Conservation (phyloP, 495 filamentous ascomycete species). For the Aspergillus ellipticus region DNA sequence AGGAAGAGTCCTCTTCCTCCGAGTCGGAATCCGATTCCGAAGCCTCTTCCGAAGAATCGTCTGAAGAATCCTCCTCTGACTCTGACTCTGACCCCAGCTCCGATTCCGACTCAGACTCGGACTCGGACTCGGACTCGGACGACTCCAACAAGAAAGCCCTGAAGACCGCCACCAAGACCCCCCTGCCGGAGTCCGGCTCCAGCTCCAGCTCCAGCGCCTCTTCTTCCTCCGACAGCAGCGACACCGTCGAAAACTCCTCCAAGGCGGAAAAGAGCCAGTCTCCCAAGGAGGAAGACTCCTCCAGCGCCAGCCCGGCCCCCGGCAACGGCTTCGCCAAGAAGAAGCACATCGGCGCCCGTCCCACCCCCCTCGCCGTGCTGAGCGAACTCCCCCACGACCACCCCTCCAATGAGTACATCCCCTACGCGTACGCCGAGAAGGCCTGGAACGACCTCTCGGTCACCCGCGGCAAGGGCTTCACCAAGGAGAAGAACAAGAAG, state of each 20-base stretch:
- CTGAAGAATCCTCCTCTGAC: slow-evolving; percentile 22
- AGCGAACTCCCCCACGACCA: slow-evolving; percentile 46
- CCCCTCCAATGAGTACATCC: slow-evolving; percentile 66
- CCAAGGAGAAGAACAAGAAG: slow-evolving; percentile 99
- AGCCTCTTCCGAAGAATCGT: slow-evolving; percentile 35
- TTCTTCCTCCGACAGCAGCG: slow-evolving; percentile 26
- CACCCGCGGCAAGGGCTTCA: slow-evolving; percentile 95
- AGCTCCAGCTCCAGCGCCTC: slow-evolving; percentile 26
- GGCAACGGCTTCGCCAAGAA: slow-evolving; percentile 45
- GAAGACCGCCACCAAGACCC: slow-evolving; percentile 51
- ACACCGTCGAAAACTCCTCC: slow-evolving; percentile 32
- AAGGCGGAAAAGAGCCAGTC: too few species aligned
- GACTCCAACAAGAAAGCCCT: slow-evolving; percentile 34
- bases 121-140: slow-evolving; percentile 22
- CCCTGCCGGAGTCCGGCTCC: slow-evolving; percentile 43
- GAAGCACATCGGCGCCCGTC: slow-evolving; percentile 45
- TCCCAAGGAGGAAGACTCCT: slow-evolving; percentile 28
- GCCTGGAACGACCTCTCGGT: slow-evolving; percentile 84
- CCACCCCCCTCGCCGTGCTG: slow-evolving; percentile 43
- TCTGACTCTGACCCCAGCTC: slow-evolving; percentile 10
- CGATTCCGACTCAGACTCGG: slow-evolving; percentile 35
- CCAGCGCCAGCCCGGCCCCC: slow-evolving; percentile 42
- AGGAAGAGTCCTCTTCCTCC: slow-evolving; percentile 17
- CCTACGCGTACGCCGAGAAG: slow-evolving; percentile 82
- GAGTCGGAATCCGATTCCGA: slow-evolving; percentile 30